Evolutionary conservation across 2,329 filamentous ascomycete genomes (phyloP).

Genomic region (Madurella fahalii): DNA sequence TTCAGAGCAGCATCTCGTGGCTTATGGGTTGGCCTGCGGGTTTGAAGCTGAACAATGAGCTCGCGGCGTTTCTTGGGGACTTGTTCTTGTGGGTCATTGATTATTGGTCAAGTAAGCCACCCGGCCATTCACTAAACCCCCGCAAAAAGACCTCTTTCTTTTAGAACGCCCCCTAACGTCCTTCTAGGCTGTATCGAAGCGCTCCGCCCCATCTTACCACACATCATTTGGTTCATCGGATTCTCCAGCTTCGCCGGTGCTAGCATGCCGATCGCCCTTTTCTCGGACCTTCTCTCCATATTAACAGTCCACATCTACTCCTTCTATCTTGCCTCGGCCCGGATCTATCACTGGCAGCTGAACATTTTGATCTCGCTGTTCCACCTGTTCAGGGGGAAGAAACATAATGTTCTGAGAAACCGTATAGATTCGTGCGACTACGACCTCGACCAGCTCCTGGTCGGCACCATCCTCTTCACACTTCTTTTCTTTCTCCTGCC

Average conservation of each 20-base stretch:
- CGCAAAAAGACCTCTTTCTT: no score
- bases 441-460: constrained; percentile 90
- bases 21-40: constrained; percentile 94
- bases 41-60: constrained; percentile 88
- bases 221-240: constrained; percentile 86
- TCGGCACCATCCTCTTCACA: constrained; percentile 95
- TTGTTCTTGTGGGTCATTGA: constrained; percentile 98
- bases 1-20: constrained; percentile 89
- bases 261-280: constrained; percentile 93
- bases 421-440: constrained; percentile 99
- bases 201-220: constrained; percentile 74
- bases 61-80: constrained; percentile 91
- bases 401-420: constrained; percentile 92
- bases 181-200: constrained; percentile 67
- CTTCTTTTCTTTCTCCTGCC: constrained; percentile 91
- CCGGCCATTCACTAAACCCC: no score
- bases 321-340: constrained; percentile 93
- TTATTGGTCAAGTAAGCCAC: constrained; percentile 77
- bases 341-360: constrained; percentile 98
- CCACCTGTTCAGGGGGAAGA: constrained; percentile 96
- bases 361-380: constrained; percentile 97
- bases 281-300: constrained; percentile 87
- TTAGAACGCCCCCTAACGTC: constrained; percentile 23
- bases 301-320: constrained; percentile 96
- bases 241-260: constrained; percentile 93